Percentiles rank a stretch among this genome's conserved stretches.
These are phyloP conservation scores for Aspergillus mulundensis DNA, from an alignment of 495 filamentous ascomycete genomes.

Conservation along the genomic window DNA sequence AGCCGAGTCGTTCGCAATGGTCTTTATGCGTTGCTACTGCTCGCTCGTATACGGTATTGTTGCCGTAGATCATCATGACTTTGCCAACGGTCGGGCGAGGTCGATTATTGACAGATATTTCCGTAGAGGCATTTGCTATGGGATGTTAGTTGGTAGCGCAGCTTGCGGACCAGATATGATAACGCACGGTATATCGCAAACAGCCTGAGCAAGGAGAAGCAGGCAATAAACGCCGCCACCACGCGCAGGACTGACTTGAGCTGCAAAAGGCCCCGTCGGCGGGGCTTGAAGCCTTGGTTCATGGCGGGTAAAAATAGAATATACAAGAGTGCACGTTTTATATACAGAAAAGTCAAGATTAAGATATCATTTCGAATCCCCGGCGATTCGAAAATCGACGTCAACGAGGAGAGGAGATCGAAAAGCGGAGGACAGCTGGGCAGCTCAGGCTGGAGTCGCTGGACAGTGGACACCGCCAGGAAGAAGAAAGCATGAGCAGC, in stretches of 20 bases:
- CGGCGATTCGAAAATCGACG: too few species aligned
- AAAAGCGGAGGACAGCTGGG: too few species aligned
- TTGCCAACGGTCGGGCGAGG: constrained; percentile 16
- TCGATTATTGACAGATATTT: background rate
- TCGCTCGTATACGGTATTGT: constrained; percentile 17
- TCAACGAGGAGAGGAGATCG: too few species aligned
- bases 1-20: constrained; percentile 14
- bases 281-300: background rate
- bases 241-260: background rate
- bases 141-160: background rate
- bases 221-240: background rate
- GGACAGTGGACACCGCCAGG: too few species aligned
- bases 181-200: background rate
- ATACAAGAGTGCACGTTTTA: too few species aligned
- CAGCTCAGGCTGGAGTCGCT: too few species aligned
- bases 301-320: background rate
- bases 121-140: background rate
- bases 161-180: too few species aligned
- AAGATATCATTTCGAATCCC: too few species aligned
- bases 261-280: background rate
- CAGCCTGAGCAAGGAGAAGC: background rate
- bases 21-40: constrained; percentile 18
- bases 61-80: constrained; percentile 21
- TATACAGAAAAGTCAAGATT: too few species aligned
- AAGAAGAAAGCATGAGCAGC: too few species aligned